Evolutionary conservation across 371 early-diverging fungal species (phyloP).

Genomic region (Mucor sp.): DNA sequence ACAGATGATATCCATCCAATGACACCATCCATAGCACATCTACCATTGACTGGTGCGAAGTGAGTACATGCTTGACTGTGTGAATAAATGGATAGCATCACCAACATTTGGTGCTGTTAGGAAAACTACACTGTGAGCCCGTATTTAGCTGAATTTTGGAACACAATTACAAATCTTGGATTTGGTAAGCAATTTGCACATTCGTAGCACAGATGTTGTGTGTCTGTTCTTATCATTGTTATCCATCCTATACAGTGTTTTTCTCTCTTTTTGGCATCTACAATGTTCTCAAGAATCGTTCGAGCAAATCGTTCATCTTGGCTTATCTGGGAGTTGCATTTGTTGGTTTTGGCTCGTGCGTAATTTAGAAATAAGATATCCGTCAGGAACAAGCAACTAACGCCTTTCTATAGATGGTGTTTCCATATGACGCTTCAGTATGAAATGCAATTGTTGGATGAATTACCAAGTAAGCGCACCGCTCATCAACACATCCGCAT

Average conservation of each 20-base stretch:
- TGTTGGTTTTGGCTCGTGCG: constrained; percentile 69
- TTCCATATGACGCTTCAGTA: constrained; percentile 85
- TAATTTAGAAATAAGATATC: constrained; percentile 7
- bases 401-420: constrained; percentile 40
- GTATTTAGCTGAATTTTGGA: constrained; percentile 78
- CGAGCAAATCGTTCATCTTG: constrained; percentile 55
- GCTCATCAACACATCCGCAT: not conserved
- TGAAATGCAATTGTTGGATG: constrained; percentile 78
- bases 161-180: constrained; percentile 67
- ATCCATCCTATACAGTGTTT: constrained; percentile 9
- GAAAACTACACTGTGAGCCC: constrained; percentile 45
- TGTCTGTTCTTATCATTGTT: not conserved
- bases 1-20: not conserved
- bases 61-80: constrained; percentile 9
- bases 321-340: constrained; percentile 62
- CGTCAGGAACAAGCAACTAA: not conserved
- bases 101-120: constrained; percentile 15
- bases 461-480: constrained; percentile 59
- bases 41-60: constrained; percentile 54
- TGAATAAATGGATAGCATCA: not conserved
- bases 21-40: constrained; percentile 30
- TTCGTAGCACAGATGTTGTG: not conserved
- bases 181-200: constrained; percentile 37
- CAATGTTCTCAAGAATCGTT: constrained; percentile 45
- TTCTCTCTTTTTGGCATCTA: constrained; percentile 25